Conservation (phyloP, 2,329 filamentous ascomycete species). For the Metarhizium anisopliae region DNA sequence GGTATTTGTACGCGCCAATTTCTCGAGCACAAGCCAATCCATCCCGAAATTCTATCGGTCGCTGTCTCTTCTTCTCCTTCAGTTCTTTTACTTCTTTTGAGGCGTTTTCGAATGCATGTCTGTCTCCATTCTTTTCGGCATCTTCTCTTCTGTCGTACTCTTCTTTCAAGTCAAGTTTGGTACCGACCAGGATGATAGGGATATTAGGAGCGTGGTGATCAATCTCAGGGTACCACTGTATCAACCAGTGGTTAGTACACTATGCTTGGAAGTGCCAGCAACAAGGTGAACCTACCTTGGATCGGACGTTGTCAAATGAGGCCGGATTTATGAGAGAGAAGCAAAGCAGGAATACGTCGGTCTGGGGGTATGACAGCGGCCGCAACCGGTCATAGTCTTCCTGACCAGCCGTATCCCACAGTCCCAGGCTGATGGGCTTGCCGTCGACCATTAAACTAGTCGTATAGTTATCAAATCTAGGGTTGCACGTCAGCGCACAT, state of each 20-base stretch:
- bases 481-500: conserved; percentile 7
- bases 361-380: conserved; percentile 94
- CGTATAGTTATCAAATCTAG: conserved; percentile 96
- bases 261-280: neutral
- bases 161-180: conserved; percentile 91
- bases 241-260: neutral
- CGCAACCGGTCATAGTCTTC: conserved; percentile 96
- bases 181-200: conserved; percentile 93
- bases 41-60: conserved; percentile 64
- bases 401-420: conserved; percentile 98
- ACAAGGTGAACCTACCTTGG: conserved; percentile 57
- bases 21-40: conserved; percentile 84
- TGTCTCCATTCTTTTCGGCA: conserved; percentile 80
- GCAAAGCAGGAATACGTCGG: conserved; percentile 96
- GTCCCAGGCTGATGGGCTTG: conserved; percentile 89
- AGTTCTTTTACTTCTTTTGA: conserved; percentile 74
- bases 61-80: conserved; percentile 24
- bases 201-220: conserved; percentile 93
- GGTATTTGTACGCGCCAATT: conserved; percentile 92
- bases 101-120: conserved; percentile 48
- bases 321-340: conserved; percentile 97
- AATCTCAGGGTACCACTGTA: conserved; percentile 93
- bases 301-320: conserved; percentile 97
- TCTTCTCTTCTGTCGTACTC: conserved; percentile 72
- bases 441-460: conserved; percentile 98